Conservation (phyloP, 1,284 basidiomycete genomes). For the Malassezia psittaci region DNA sequence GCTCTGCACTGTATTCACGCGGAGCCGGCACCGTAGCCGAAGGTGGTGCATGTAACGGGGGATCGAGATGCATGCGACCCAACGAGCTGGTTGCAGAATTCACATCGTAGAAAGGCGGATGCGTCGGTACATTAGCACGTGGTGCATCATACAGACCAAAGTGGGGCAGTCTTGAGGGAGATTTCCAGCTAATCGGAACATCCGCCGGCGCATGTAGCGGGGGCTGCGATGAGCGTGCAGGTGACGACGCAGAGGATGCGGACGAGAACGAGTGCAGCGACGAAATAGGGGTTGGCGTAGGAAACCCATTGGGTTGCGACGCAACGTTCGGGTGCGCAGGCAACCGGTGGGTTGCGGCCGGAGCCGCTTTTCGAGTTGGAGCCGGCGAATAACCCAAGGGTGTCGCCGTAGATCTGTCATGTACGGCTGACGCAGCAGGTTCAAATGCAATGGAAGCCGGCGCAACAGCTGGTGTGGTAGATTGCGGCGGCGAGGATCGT, state of each 20-base stretch:
- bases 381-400: too few species aligned
- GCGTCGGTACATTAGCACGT: background rate
- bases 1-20: background rate
- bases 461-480: too few species aligned
- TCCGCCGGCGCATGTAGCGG: background rate
- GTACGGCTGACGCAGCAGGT: too few species aligned
- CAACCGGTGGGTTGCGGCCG: too few species aligned
- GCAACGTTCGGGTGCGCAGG: too few species aligned
- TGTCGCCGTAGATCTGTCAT: too few species aligned
- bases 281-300: background rate
- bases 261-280: background rate
- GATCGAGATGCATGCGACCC: slow-evolving; percentile 5
- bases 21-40: background rate
- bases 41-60: slow-evolving; percentile 1
- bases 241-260: background rate
- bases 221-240: background rate
- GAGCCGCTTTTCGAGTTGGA: too few species aligned
- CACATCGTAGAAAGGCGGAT: slow-evolving; percentile 8
- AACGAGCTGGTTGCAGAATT: slow-evolving; percentile 1
- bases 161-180: background rate
- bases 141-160: background rate
- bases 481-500: too few species aligned
- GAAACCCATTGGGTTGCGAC: too few species aligned
- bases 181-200: background rate
- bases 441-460: too few species aligned